These are phyloP conservation scores for Pseudoperonospora humuli DNA, from an alignment of 352 stramenopile species.

Conservation along the genomic window DNA sequence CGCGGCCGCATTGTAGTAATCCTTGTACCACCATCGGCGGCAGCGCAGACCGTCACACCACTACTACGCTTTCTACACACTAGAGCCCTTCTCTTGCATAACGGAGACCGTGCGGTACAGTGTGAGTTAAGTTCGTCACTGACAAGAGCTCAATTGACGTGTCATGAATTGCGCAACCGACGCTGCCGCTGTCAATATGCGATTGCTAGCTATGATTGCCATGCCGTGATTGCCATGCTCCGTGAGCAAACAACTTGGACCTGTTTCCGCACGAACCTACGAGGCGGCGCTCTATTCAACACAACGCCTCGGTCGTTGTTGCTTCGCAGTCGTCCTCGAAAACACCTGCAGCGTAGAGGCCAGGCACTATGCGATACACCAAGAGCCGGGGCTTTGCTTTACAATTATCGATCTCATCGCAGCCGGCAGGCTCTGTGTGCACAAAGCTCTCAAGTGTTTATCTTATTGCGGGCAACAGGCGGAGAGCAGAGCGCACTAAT, in stretches of 20 bases:
- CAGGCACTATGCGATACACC: conserved; percentile 20
- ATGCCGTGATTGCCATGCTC: too few species aligned
- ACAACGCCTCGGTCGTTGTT: conserved; percentile 5
- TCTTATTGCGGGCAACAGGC: background rate
- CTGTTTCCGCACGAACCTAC: conserved; percentile 10
- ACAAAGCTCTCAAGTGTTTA: too few species aligned
- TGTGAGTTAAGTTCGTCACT: conserved; percentile 14
- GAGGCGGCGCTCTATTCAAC: conserved; percentile 10
- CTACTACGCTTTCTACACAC: conserved; percentile 9
- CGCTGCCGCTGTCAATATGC: background rate
- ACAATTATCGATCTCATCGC: conserved; percentile 20
- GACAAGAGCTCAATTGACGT: background rate
- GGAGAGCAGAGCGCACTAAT: conserved; percentile 7
- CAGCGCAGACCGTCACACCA: too few species aligned
- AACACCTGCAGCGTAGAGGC: conserved; percentile 16
- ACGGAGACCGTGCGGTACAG: background rate
- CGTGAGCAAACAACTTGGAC: conserved; percentile 4
- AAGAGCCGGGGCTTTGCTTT: conserved; percentile 12
- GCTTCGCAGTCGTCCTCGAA: conserved; percentile 17
- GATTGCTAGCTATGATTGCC: too few species aligned
- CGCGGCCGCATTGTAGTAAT: too few species aligned
- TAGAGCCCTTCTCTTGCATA: conserved; percentile 24
- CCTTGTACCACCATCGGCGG: too few species aligned
- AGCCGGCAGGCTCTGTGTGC: conserved; percentile 7
- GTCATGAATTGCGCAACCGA: background rate